These are phyloP conservation scores for Leptodermis oblonga DNA, from an alignment of 257 asterid genomes.

Conservation along the genomic window DNA sequence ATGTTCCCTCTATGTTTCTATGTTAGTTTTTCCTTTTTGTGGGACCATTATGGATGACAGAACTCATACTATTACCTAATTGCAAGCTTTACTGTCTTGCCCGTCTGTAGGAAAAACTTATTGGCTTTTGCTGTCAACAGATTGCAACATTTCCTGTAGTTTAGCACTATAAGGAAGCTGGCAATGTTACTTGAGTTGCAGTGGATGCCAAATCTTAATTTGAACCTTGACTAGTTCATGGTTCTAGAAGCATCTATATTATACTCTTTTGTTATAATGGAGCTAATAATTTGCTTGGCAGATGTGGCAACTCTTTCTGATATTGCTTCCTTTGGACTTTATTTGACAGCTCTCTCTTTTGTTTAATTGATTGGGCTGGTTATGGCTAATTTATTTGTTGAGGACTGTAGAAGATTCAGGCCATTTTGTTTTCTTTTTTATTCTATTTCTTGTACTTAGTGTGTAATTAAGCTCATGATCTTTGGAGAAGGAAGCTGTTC, in stretches of 20 bases:
- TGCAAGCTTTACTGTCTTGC: slow-evolving; percentile 52
- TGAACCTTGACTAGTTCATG: slow-evolving; percentile 20
- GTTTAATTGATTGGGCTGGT: neutral
- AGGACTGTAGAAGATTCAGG: neutral
- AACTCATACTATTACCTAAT: slow-evolving; percentile 40
- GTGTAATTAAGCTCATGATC: neutral
- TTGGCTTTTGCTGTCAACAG: slow-evolving; percentile 34
- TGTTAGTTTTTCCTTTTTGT: slow-evolving; percentile 28
- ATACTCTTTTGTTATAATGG: slow-evolving; percentile 10
- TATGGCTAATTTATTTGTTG: neutral
- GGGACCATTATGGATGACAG: slow-evolving; percentile 35
- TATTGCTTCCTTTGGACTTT: neutral
- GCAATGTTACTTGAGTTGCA: slow-evolving; percentile 34
- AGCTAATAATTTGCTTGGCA: slow-evolving; percentile 6
- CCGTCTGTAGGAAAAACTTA: slow-evolving; percentile 58
- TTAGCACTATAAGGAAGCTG: slow-evolving; percentile 40
- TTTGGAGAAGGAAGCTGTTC: neutral
- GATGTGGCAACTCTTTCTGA: neutral
- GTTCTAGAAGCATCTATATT: slow-evolving; percentile 15
- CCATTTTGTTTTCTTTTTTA: neutral
- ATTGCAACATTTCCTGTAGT: slow-evolving; percentile 46
- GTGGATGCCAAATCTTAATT: slow-evolving; percentile 20
- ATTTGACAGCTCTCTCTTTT: slow-evolving; percentile 9
- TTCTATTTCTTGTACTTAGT: neutral
- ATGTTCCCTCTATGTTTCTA: slow-evolving; percentile 23